Conservation (phyloP, 2,329 filamentous ascomycete genomes). For the Fonsecaea pugnacius region DNA sequence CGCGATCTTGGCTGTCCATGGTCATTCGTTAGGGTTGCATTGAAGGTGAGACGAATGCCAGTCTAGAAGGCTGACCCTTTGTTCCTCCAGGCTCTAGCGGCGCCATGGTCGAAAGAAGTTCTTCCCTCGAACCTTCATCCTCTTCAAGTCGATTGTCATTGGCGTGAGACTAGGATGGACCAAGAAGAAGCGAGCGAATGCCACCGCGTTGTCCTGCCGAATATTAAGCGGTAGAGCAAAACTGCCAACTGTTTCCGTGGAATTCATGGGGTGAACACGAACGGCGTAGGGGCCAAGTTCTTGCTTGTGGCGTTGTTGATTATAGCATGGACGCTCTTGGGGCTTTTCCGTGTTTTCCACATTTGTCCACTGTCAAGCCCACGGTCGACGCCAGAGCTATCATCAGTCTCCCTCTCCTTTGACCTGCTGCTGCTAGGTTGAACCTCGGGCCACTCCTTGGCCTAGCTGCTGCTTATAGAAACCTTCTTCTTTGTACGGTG, state of each 20-base stretch:
- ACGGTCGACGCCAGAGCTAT: neutral
- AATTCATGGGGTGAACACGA: neutral
- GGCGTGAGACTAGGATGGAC: neutral
- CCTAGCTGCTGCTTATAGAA: neutral
- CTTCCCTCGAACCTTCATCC: neutral
- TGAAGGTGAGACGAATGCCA: neutral
- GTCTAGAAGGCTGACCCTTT: conserved; percentile 1
- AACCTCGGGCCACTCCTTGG: neutral
- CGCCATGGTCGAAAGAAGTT: neutral
- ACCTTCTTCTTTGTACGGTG: neutral
- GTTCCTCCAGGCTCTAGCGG: neutral
- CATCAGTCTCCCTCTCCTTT: neutral
- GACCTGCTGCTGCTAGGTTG: neutral
- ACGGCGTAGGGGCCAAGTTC: neutral
- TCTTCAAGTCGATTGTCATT: neutral
- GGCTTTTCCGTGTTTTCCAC: neutral
- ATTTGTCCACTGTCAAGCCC: neutral
- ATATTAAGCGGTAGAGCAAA: conserved; percentile 7
- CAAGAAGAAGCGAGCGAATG: neutral
- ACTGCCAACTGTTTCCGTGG: too few relatives aligned
- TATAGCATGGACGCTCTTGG: neutral
- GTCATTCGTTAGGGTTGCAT: neutral
- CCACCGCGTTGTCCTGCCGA: neutral
- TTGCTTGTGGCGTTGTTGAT: neutral
- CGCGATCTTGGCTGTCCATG: neutral